Base-by-base conservation (phyloP, 306 rosid species). In the Potentilla sterilis region DNA sequence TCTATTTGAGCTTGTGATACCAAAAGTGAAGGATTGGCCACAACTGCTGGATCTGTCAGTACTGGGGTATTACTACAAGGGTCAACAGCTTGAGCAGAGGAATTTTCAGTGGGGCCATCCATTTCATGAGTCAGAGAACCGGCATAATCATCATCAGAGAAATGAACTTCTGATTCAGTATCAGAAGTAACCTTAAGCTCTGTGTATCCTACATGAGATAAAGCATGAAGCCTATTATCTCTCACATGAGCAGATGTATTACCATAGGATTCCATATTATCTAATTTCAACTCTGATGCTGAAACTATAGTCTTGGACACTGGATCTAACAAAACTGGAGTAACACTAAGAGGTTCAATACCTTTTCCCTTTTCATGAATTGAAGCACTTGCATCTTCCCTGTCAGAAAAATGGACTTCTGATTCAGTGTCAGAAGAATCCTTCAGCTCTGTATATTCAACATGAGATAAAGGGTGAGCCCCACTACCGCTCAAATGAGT, bases 171-270 rank as follows among this genome's bases (percentile, higher is more conserved):
- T n/a, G 98, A 89, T 76, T 90, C 98, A 13, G 91, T 84, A 83
- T 96, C 98, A 57, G 99, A 92, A 75, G 80, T 79, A 65, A 85
- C 76, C 83, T 89, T 90, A 67, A 95, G 88, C 85, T 92, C 96
- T 19, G 88, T 84, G 84, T 92, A 92, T 75, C 89, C 92, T 7
- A 92, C 86, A 76, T 84, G 90, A 78, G 91, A 79, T 80, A 90
- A 79, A 77, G 81, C 83, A 81, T 93, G 90, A 8, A 72, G 77
- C 72, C 81, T 83, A 44, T 69, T 62, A 59, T 79, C 81, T 87
- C 82, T 86, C 43, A 41, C 54, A 42, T 38, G 76, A 67, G 76
- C 14, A 72, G 64, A 78, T 83, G 65, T 67, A 58, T 41, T 77
- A 76, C 51, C 89, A 78, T 44, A 64, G 73, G 42, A 64, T 41